Percentiles rank a stretch among this genome's conserved stretches.
Conservation (phyloP, 495 filamentous ascomycete species). For the Daldinia grandis region DNA sequence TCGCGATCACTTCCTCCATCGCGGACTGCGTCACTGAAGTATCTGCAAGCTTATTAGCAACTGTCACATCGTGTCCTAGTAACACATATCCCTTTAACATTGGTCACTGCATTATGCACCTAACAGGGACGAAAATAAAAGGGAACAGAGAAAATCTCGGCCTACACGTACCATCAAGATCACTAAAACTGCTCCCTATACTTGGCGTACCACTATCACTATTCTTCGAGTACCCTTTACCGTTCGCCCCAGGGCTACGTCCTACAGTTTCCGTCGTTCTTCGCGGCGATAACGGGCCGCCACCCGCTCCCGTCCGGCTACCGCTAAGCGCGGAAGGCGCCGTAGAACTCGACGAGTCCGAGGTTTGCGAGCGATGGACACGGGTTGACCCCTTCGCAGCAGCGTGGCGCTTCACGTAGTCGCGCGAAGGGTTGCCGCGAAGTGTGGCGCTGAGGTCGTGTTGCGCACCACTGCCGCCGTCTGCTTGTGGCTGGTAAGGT, state of each 20-base stretch:
- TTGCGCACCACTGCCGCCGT: slow-evolving; percentile 33
- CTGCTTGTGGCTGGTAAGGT: slow-evolving; percentile 59
- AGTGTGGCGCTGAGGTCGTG: slow-evolving; percentile 72
- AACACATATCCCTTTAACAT: not conserved
- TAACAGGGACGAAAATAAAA: not conserved
- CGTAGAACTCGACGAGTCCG: slow-evolving; percentile 71
- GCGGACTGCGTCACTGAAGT: slow-evolving; percentile 93
- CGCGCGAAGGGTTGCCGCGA: slow-evolving; percentile 54
- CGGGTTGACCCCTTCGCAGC: slow-evolving; percentile 41
- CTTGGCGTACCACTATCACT: slow-evolving; percentile 91
- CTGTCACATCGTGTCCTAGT: not conserved
- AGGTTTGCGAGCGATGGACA: slow-evolving; percentile 56
- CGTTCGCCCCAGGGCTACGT: slow-evolving; percentile 64
- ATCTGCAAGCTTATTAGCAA: slow-evolving; percentile 61
- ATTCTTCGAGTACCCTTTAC: slow-evolving; percentile 63
- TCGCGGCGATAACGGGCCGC: slow-evolving; percentile 57
- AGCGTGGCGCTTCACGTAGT: slow-evolving; percentile 48
- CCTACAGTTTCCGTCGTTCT: slow-evolving; percentile 64
- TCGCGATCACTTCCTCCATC: slow-evolving; percentile 90
- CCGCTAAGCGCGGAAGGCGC: slow-evolving; percentile 8
- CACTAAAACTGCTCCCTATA: slow-evolving; percentile 98
- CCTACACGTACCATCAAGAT: slow-evolving; percentile 78
- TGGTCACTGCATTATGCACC: not conserved
- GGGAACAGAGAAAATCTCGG: not conserved
- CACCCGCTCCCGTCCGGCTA: not conserved